Evolutionary conservation across 495 filamentous ascomycete species (phyloP), one percentile per base, ranked within the genome.

Genomic region (Lasiosphaeriaceae sp.): DNA sequence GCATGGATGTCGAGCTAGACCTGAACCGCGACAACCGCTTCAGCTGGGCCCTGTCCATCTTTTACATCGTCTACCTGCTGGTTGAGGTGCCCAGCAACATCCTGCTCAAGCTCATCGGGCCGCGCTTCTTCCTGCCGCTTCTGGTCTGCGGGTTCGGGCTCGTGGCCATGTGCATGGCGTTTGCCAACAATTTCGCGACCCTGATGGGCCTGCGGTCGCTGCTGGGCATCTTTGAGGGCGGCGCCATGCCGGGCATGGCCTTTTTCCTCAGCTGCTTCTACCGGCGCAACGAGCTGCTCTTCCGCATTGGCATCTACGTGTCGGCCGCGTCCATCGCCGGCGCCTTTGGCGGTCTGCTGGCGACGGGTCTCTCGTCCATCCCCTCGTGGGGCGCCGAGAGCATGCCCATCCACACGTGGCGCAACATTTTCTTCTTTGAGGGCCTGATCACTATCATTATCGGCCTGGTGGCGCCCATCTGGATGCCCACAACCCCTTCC

Each of bases 401-500:
- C 58, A 72, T 60, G 61, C 74, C 23, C 29, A 77, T 71, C 51
- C 72, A 80, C 59, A 80, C 79, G 8, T 87, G 83, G 84, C 76
- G 83, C 50, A 86, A 84, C 77, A 86, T 86, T 57, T 79, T 86
- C 69, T 83, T 86, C 60, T 83, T 86, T 52, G 84, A 86, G 68
- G 84, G 84, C 0, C 56, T 85, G 14, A 59, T 85, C 51, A 76
- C 84, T 61, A 74, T 82, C 4, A 65, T 83, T 49, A 59, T 77
- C 41, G 80, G 79, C 24, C 65, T 77, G 21, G 56, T 70, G 9
- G 70, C 80, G 20, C 82, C 77, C 47, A 64, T 78, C 50, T 81
- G 77, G 64, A 75, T 87, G 58, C 81, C 83, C 3, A 83, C 82
- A 29, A 77, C 62, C 16, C 67, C 83, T 34, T 71, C 71, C 47